Percentiles rank a stretch among this genome's conserved stretches.
Evolutionary conservation across 768 basidiomycete genomes (phyloP).

Genomic region (Suillus discolor): DNA sequence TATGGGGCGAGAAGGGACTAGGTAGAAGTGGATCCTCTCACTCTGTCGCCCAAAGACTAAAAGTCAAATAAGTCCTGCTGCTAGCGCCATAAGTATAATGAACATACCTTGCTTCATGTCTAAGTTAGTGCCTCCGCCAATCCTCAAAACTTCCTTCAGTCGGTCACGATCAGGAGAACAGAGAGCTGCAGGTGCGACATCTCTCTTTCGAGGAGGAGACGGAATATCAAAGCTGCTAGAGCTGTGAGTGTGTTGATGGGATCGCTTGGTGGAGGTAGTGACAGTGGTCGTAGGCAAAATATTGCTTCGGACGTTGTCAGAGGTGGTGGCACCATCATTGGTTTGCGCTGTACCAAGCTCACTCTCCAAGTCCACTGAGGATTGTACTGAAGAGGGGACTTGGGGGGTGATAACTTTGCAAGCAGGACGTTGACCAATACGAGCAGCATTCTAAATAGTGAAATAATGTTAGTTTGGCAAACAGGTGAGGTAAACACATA

Average conservation of each 20-base stretch:
- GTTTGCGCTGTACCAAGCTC: background rate
- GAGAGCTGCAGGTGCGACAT: background rate
- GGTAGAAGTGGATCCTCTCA: background rate
- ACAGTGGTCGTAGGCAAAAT: background rate
- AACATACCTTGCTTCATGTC: conserved; percentile 9
- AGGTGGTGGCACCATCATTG: conserved; percentile 1
- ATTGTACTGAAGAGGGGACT: background rate
- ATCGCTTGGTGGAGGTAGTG: background rate
- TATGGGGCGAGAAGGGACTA: background rate
- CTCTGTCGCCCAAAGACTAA: background rate
- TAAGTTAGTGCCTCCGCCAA: conserved; percentile 2
- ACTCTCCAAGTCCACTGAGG: background rate
- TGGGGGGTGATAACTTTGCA: background rate
- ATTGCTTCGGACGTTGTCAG: background rate
- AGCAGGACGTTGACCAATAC: background rate
- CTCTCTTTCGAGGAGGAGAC: conserved; percentile 5
- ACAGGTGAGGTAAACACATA: background rate
- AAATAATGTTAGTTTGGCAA: background rate
- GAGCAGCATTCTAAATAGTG: conserved; percentile 1
- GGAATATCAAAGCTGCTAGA: background rate
- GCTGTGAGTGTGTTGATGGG: conserved; percentile 8
- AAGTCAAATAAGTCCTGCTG: background rate
- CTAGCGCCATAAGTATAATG: background rate
- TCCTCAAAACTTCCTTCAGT: conserved; percentile 7
- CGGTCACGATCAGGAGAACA: conserved; percentile 1